These are phyloP conservation scores for Helotiales sp. DNA, from an alignment of 2,329 filamentous ascomycete genomes.

Conservation along the genomic window DNA sequence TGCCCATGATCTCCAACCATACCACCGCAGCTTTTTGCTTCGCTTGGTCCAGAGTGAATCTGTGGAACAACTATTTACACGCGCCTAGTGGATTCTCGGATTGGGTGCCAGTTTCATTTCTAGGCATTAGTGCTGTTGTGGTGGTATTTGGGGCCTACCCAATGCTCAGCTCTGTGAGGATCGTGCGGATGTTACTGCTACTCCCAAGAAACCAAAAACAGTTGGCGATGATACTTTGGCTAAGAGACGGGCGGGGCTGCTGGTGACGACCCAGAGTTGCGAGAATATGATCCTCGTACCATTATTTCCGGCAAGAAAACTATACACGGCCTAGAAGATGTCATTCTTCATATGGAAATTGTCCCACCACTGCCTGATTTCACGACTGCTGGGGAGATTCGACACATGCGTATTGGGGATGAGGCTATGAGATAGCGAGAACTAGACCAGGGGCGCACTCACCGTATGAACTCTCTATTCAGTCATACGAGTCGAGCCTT, in stretches of 20 bases:
- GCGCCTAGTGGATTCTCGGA: slow-evolving; percentile 51
- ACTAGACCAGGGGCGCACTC: slow-evolving; percentile 51
- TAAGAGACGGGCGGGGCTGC: slow-evolving; percentile 5
- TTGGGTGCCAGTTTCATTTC: slow-evolving; percentile 61
- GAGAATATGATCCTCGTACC: slow-evolving; percentile 35
- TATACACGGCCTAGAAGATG: slow-evolving; percentile 25
- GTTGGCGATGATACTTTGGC: slow-evolving; percentile 20
- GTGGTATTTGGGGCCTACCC: slow-evolving; percentile 60
- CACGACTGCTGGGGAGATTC: slow-evolving; percentile 27
- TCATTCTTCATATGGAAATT: slow-evolving; percentile 14
- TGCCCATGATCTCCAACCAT: slow-evolving; percentile 62
- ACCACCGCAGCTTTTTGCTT: slow-evolving; percentile 54
- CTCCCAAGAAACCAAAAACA: slow-evolving; percentile 27
- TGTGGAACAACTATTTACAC: slow-evolving; percentile 48
- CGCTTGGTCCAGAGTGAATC: slow-evolving; percentile 50
- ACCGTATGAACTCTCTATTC: slow-evolving; percentile 60
- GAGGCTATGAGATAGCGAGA: slow-evolving; percentile 34
- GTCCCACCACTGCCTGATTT: not conserved
- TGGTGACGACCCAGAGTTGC: slow-evolving; percentile 33
- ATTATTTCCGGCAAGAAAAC: slow-evolving; percentile 28
- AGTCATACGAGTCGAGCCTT: slow-evolving; percentile 48
- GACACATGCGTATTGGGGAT: slow-evolving; percentile 38
- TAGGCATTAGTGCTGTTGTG: slow-evolving; percentile 59
- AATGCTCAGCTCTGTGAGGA: slow-evolving; percentile 54
- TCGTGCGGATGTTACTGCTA: slow-evolving; percentile 48